Evolutionary conservation across 495 filamentous ascomycete species (phyloP).

Genomic region (Pseudoneurospora amorphoporcata): DNA sequence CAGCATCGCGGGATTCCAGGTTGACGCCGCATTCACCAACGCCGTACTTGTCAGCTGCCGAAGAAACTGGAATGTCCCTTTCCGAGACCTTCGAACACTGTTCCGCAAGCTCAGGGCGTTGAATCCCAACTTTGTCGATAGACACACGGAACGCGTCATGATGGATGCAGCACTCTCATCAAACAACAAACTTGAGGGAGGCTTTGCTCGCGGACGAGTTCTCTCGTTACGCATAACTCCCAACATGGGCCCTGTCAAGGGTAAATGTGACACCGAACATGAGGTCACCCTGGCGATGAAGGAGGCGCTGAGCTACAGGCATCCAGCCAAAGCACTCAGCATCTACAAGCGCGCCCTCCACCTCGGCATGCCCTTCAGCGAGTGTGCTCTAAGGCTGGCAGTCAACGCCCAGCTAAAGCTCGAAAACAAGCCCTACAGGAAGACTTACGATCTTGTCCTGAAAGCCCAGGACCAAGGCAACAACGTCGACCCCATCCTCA

Average conservation of each 20-base stretch:
- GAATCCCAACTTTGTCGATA: conserved; percentile 20
- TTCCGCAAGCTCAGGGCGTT: conserved; percentile 22
- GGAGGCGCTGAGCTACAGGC: conserved; percentile 13
- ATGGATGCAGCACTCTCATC: conserved; percentile 19
- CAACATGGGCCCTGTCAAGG: conserved; percentile 10
- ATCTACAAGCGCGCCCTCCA: conserved; percentile 27
- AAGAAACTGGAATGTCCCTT: conserved; percentile 27
- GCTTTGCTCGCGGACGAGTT: conserved; percentile 10
- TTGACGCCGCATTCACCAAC: conserved; percentile 31
- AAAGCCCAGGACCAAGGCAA: conserved; percentile 20
- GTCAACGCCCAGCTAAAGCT: conserved; percentile 27
- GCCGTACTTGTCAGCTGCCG: conserved; percentile 29
- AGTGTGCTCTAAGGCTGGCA: conserved; percentile 27
- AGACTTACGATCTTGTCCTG: conserved; percentile 23
- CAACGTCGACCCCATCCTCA: conserved; percentile 24
- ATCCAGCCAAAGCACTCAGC: conserved; percentile 14
- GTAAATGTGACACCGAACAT: conserved; percentile 14
- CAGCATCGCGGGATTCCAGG: conserved; percentile 16
- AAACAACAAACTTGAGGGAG: conserved; percentile 7
- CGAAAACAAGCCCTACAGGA: conserved; percentile 3
- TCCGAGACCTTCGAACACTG: conserved; percentile 25
- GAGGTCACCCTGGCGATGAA: conserved; percentile 30
- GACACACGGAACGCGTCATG: conserved; percentile 29
- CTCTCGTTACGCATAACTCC: conserved; percentile 10
- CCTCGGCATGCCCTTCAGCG: conserved; percentile 21